These are phyloP conservation scores for Daldinia sp. DNA, from an alignment of 2,329 filamentous ascomycete species.

Conservation along the genomic window DNA sequence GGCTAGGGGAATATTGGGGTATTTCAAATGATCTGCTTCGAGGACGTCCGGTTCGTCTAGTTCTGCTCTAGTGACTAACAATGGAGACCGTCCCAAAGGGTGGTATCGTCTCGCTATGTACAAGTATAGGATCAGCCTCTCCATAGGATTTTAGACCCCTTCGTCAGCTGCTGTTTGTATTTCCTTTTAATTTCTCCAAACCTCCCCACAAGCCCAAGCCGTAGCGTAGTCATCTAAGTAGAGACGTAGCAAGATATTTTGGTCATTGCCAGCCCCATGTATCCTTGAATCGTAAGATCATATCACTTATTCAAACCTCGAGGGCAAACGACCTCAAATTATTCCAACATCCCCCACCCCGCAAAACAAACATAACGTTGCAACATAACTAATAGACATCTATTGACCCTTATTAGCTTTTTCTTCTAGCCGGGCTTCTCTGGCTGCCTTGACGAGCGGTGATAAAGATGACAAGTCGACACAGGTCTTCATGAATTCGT, in stretches of 20 bases:
- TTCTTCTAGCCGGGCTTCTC: constrained; percentile 85
- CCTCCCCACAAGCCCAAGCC: constrained; percentile 8
- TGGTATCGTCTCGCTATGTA: constrained; percentile 46
- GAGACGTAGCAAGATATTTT: constrained; percentile 23
- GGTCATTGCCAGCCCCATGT: constrained; percentile 7
- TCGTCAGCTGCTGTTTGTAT: constrained; percentile 20
- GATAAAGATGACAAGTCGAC: constrained; percentile 80
- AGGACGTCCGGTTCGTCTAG: constrained; percentile 29
- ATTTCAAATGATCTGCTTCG: constrained; percentile 16
- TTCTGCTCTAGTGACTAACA: constrained; percentile 29
- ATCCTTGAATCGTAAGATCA: constrained; percentile 18
- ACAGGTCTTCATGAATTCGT: constrained; percentile 81
- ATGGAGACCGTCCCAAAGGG: constrained; percentile 26
- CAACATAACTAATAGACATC: constrained; percentile 10
- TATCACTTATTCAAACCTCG: constrained; percentile 24
- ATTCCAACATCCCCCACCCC: constrained; percentile 36
- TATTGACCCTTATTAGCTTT: constrained; percentile 72
- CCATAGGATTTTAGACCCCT: constrained; percentile 14
- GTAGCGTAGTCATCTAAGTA: constrained; percentile 11
- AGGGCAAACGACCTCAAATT: constrained; percentile 11
- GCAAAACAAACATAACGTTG: constrained; percentile 3
- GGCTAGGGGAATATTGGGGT: neutral
- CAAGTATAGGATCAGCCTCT: constrained; percentile 31
- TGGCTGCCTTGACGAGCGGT: constrained; percentile 85
- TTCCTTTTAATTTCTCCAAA: constrained; percentile 7